These are phyloP conservation scores for Coemansia sp. DNA, from an alignment of 192 early-diverging fungal species.

Conservation along the genomic window DNA sequence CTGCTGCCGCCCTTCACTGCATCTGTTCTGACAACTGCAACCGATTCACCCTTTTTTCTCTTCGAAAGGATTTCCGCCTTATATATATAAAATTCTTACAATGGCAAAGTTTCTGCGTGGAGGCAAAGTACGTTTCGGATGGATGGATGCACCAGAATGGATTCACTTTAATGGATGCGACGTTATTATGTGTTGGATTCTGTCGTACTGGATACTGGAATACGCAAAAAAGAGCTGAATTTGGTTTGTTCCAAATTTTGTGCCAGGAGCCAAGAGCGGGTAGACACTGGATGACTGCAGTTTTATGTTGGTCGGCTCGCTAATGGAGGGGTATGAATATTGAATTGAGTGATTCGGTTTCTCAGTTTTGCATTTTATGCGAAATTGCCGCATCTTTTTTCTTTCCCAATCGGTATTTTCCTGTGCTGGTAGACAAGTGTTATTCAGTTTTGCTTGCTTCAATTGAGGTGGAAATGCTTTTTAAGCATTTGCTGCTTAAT, in stretches of 20 bases:
- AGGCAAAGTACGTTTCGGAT: constrained; percentile 48
- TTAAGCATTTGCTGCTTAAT: too few species aligned
- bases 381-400: too few species aligned
- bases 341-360: too few species aligned
- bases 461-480: too few species aligned
- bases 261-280: too few species aligned
- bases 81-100: constrained; percentile 23
- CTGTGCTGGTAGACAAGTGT: too few species aligned
- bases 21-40: background rate
- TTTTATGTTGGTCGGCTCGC: too few species aligned
- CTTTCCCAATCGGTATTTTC: too few species aligned
- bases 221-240: background rate
- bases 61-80: constrained; percentile 11
- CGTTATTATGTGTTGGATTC: background rate
- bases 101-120: constrained; percentile 53
- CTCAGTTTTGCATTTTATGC: too few species aligned
- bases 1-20: background rate
- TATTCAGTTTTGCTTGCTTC: too few species aligned
- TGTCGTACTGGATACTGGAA: background rate
- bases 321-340: too few species aligned
- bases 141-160: constrained; percentile 19
- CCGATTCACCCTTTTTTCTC: constrained; percentile 28
- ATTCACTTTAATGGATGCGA: background rate
- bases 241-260: background rate
- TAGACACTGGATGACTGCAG: too few species aligned